Evolutionary conservation across 208 protist genomes (phyloP).

Genomic region (Angomonas ambiguus): DNA sequence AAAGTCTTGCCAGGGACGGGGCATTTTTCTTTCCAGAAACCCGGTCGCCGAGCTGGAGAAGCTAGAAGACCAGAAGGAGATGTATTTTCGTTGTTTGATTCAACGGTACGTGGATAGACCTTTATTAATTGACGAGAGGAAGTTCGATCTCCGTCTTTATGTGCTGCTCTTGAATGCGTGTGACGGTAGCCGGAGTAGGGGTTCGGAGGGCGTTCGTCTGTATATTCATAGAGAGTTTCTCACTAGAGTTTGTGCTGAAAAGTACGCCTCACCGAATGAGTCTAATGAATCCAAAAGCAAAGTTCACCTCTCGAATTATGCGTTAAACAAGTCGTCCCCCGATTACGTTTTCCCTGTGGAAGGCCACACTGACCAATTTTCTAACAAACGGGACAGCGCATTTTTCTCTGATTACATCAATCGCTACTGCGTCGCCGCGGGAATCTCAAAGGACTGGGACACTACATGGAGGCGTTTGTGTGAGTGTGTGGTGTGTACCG

Average conservation of each 20-base stretch:
- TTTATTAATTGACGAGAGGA: constrained; percentile 87
- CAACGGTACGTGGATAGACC: constrained; percentile 89
- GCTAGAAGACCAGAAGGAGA: constrained; percentile 17
- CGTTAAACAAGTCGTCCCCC: constrained; percentile 56
- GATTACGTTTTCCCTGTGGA: constrained; percentile 3
- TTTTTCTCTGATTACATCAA: constrained; percentile 42
- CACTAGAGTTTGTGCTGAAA: constrained; percentile 88
- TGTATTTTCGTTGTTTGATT: constrained; percentile 52
- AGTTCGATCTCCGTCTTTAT: constrained; percentile 95
- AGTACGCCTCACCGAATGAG: constrained; percentile 54
- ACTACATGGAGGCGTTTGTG: constrained; percentile 52
- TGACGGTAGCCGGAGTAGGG: not conserved
- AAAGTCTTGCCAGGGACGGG: constrained; percentile 72
- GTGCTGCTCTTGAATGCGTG: constrained; percentile 71
- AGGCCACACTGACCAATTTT: constrained; percentile 4
- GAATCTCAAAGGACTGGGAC: constrained; percentile 29
- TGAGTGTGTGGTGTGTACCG: constrained; percentile 70
- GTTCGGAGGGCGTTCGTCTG: constrained; percentile 57
- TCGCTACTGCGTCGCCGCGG: not conserved
- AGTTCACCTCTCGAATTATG: constrained; percentile 89
- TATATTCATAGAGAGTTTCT: constrained; percentile 87
- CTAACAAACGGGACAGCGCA: constrained; percentile 48
- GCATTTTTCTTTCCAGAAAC: constrained; percentile 62
- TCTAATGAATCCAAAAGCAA: constrained; percentile 39
- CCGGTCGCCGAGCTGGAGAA: constrained; percentile 37